phyloP scores from a whole-genome alignment of 2,329 filamentous ascomycete species.

The Penicillium sp. region DNA sequence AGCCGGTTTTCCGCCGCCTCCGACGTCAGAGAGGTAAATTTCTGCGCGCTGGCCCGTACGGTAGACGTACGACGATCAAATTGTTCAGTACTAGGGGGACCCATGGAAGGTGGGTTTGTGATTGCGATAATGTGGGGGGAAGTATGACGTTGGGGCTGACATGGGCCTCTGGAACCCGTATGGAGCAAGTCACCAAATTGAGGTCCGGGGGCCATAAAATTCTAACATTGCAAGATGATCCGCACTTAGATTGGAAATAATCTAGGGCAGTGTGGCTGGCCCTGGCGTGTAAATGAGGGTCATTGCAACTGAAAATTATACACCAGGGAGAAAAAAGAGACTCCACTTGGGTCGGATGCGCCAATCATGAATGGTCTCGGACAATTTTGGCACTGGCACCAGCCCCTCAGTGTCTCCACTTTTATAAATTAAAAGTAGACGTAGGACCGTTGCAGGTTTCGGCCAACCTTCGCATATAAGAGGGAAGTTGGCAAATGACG shows the following conservation, averaged over 20 bases:
- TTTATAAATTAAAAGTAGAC: conserved; percentile 29
- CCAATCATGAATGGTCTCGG: conserved; percentile 10
- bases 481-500: conserved; percentile 20
- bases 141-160: conserved; percentile 18
- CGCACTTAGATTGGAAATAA: not conserved
- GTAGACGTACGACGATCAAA: not conserved
- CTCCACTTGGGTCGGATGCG: not conserved
- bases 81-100: not conserved
- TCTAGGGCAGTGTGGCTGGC: not conserved
- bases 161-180: conserved; percentile 3
- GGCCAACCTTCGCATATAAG: not conserved
- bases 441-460: conserved; percentile 19
- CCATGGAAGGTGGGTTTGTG: not conserved
- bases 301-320: not conserved
- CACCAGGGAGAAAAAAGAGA: not conserved
- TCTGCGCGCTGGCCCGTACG: not conserved
- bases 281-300: not conserved
- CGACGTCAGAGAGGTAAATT: conserved; percentile 26
- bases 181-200: conserved; percentile 3
- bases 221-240: not conserved
- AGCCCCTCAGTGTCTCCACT: conserved; percentile 9
- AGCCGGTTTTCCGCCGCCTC: conserved; percentile 17
- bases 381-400: conserved; percentile 8
- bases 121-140: not conserved
- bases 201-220: not conserved